phyloP scores from a whole-genome alignment of 108 stramenopile species.

The Chaetoceros muelleri region DNA sequence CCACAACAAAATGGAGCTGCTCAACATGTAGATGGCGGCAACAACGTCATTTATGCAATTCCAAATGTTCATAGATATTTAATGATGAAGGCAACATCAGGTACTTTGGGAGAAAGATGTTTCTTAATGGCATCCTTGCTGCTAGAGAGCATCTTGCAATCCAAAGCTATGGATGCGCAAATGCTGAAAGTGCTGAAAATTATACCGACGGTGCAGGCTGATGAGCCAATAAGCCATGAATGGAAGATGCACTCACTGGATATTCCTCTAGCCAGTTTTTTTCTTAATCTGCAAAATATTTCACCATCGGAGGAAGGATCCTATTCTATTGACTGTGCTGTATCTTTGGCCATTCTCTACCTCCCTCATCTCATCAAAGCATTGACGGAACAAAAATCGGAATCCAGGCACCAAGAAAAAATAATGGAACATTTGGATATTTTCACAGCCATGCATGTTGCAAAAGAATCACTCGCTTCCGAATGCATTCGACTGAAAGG shows the following conservation, averaged over 20 bases:
- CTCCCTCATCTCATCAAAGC: too few relatives aligned
- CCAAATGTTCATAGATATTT: slow-evolving; percentile 29
- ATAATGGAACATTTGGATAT: too few relatives aligned
- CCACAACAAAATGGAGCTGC: too few relatives aligned
- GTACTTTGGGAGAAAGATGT: slow-evolving; percentile 32
- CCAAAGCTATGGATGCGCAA: slow-evolving; percentile 44
- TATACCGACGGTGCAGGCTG: slow-evolving; percentile 20
- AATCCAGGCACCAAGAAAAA: too few relatives aligned
- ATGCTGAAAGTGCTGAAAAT: slow-evolving; percentile 33
- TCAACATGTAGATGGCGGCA: neutral
- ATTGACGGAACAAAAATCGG: too few relatives aligned
- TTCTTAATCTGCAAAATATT: slow-evolving; percentile 14
- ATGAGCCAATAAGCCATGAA: slow-evolving; percentile 4
- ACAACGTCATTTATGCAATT: slow-evolving; percentile 6
- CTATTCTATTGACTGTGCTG: slow-evolving; percentile 25
- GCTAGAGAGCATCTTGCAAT: slow-evolving; percentile 43
- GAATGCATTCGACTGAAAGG: too few relatives aligned
- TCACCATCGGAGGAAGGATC: slow-evolving; percentile 12
- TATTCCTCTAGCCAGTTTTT: slow-evolving; percentile 29
- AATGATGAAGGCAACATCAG: slow-evolving; percentile 19
- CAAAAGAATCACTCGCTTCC: too few relatives aligned
- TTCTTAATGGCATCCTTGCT: slow-evolving; percentile 43
- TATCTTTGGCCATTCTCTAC: slow-evolving; percentile 12
- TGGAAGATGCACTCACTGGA: slow-evolving; percentile 25
- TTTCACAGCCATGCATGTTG: too few relatives aligned